Conservation (phyloP, 2,329 filamentous ascomycete species). For the Neurospora crassa region DNA sequence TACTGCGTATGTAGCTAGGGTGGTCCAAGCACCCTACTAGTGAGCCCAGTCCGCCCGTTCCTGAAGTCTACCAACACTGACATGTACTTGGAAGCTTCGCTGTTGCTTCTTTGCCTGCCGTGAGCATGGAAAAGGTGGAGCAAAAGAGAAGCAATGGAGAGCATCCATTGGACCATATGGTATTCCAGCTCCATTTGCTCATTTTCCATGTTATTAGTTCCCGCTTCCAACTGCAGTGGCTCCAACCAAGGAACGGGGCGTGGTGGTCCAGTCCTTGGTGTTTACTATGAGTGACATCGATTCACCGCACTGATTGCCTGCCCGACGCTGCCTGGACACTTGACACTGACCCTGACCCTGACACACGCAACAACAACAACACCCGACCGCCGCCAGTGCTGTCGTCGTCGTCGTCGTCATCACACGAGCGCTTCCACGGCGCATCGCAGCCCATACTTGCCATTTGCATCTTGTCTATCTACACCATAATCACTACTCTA, state of each 20-base stretch:
- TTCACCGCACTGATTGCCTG: neutral
- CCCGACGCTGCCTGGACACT: neutral
- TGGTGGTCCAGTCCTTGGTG: neutral
- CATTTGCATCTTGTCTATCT: neutral
- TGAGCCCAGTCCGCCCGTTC: neutral
- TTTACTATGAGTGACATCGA: neutral
- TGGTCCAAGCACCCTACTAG: neutral
- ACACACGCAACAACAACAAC: neutral
- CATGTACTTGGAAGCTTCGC: neutral
- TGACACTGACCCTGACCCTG: neutral
- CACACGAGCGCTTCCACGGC: neutral
- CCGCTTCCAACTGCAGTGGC: neutral
- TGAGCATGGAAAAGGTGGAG: neutral
- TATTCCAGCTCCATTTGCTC: neutral
- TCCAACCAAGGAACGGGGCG: neutral
- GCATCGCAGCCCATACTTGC: neutral
- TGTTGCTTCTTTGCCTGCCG: neutral
- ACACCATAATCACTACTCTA: neutral
- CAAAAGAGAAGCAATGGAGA: neutral
- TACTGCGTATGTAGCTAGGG: neutral
- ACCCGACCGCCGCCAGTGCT: neutral
- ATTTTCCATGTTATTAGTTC: neutral
- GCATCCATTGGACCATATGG: neutral
- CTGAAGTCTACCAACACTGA: too few relatives aligned
- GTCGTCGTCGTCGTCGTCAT: neutral